Percentiles rank a stretch among this genome's conserved stretches.
Evolutionary conservation across 331 rosid genomes (phyloP).

Genomic region (Quercus lobata): DNA sequence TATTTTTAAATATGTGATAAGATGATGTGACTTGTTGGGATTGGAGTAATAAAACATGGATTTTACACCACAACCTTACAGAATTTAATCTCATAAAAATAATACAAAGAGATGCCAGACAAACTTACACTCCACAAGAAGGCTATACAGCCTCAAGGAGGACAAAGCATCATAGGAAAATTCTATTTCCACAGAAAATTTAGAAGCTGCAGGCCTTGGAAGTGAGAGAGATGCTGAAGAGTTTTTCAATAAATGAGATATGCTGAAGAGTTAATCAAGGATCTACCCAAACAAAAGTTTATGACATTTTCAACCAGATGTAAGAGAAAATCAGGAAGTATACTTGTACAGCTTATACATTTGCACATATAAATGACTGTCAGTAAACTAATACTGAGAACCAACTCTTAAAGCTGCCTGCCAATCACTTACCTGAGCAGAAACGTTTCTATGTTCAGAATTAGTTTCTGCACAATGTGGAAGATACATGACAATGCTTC

Average conservation of each 20-base stretch:
- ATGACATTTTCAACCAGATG: background rate
- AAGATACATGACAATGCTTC: conserved; percentile 85
- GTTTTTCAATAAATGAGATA: conserved; percentile 17
- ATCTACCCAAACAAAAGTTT: conserved; percentile 43
- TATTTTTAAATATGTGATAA: too few relatives aligned
- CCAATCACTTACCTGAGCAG: conserved; percentile 67
- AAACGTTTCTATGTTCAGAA: conserved; percentile 84
- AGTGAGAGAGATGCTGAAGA: conserved; percentile 46
- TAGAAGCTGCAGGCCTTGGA: conserved; percentile 67
- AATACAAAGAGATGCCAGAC: conserved; percentile 9
- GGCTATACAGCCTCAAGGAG: conserved; percentile 88
- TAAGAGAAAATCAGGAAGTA: conserved; percentile 15
- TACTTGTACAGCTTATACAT: conserved; percentile 3
- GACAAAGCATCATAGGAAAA: conserved; percentile 80
- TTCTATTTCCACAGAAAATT: conserved; percentile 59
- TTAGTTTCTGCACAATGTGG: conserved; percentile 92
- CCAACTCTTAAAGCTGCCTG: background rate
- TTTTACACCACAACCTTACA: too few relatives aligned
- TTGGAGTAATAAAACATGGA: too few relatives aligned
- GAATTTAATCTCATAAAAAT: background rate
- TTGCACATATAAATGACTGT: background rate
- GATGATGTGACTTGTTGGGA: fast-evolving
- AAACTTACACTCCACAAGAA: conserved; percentile 85
- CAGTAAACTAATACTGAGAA: conserved; percentile 9
- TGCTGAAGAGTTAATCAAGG: conserved; percentile 87